Evolutionary conservation across 768 basidiomycete species (phyloP).

Genomic region (Rhodotorula sphaerocarpa): DNA sequence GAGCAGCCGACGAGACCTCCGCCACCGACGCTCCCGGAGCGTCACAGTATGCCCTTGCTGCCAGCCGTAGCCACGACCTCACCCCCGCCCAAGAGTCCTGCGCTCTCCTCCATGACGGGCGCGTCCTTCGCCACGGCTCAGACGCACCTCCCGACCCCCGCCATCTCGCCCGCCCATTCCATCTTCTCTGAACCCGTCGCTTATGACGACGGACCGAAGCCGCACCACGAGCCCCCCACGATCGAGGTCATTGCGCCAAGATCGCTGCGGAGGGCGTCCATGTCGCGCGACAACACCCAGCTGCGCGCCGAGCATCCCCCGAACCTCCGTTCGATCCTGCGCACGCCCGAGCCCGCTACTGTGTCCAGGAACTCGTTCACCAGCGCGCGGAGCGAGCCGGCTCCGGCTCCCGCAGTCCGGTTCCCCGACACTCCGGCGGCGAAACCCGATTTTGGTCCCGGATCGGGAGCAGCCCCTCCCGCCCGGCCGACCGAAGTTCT

Average conservation of each 20-base stretch:
- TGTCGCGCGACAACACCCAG: too few relatives aligned
- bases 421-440: slow-evolving; percentile 1
- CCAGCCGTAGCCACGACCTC: background rate
- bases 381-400: background rate
- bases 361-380: background rate
- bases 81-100: background rate
- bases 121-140: slow-evolving; percentile 22
- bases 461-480: slow-evolving; percentile 43
- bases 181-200: too few relatives aligned
- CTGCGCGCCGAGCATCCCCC: background rate
- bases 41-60: background rate
- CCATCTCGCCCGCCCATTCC: background rate
- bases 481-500: slow-evolving; percentile 62
- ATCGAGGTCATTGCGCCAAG: too few relatives aligned
- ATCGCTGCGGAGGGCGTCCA: too few relatives aligned
- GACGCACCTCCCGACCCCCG: background rate
- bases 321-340: background rate
- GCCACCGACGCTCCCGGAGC: background rate
- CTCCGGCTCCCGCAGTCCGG: background rate
- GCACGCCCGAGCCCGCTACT: background rate
- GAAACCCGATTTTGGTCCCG: background rate
- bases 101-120: background rate
- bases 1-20: background rate
- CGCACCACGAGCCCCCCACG: background rate
- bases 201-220: too few relatives aligned